Evolutionary conservation across 495 filamentous ascomycete species (phyloP).

Genomic region (Margaritispora aquatica): DNA sequence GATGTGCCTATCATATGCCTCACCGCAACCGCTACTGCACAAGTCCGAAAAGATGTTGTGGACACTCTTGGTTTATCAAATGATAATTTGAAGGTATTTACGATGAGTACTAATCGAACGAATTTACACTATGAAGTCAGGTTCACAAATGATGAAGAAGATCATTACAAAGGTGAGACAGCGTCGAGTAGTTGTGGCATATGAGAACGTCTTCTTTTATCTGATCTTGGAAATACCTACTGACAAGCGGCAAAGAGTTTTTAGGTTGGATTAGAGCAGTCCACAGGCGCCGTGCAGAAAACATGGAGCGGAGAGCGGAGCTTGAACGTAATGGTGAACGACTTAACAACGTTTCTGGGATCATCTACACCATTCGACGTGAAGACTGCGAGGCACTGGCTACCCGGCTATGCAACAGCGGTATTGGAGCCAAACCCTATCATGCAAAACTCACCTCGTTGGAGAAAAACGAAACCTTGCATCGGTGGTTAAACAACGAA

Average conservation of each 20-base stretch:
- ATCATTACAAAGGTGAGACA: constrained; percentile 42
- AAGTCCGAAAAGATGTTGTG: constrained; percentile 76
- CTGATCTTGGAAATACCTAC: background rate
- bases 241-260: constrained; percentile 39
- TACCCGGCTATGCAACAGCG: constrained; percentile 48
- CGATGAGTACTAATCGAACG: constrained; percentile 69
- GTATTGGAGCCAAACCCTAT: constrained; percentile 64
- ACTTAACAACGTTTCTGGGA: constrained; percentile 64
- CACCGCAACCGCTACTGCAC: constrained; percentile 81
- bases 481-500: constrained; percentile 69
- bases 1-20: constrained; percentile 83
- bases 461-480: constrained; percentile 56
- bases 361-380: constrained; percentile 82
- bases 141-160: constrained; percentile 70
- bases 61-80: constrained; percentile 60
- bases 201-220: too few relatives aligned
- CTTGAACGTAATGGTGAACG: constrained; percentile 44
- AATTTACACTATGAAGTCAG: constrained; percentile 92
- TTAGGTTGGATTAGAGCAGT: constrained; percentile 66
- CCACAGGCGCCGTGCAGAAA: constrained; percentile 53
- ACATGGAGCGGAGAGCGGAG: constrained; percentile 39
- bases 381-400: constrained; percentile 72
- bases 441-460: constrained; percentile 59
- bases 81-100: constrained; percentile 61
- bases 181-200: too few relatives aligned